Base-by-base conservation (phyloP, 2,329 filamentous ascomycete genomes). In the Graphiopsis chlorocephala region DNA sequence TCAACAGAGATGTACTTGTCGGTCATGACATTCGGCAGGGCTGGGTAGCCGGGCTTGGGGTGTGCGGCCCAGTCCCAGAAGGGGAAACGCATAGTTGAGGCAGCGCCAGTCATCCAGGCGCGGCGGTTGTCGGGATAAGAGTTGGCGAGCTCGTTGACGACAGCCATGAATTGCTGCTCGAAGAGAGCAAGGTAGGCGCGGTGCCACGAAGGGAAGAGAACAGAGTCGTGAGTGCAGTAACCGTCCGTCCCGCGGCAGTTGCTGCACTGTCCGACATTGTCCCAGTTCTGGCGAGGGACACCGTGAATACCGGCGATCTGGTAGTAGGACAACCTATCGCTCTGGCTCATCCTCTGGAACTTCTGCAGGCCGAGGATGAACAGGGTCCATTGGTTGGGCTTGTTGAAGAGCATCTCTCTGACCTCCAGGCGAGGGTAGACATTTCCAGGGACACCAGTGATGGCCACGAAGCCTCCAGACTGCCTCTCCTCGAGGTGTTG, bases 171-270 rank as follows among this genome's bases (percentile, higher is more conserved):
- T 48, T 72, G 64, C 66, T 76, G 74, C 68, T 76, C 74, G 64
- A 72, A 75, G 11, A 75, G 69, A 23, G 73, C 74, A 64, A 73
- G 69, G 65, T 74, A 76, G 53, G 68, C 64, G 48, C 74, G 73
- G 65, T 76, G 74, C 73, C 73, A 76, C 2, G 68, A 61, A 23
- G 74, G 74, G 68, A 76, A 76, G 25, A 74, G 71, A n/a, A 74
- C 64, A 4, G 72, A 74, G 47, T 72, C 67, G 70, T 76, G 74
- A n/a, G 72, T 71, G 69, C 74, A 76, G 67, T 76, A 76, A n/a
- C 74, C 74, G 52, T 72, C 68, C 38, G 70, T 66, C 52, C 68
- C 70, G n/a, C 64, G 53, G 61, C 72, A 74, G 25, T 53, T 64
- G 55, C 68, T 68, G 67, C 72, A 72, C 59, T 72, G 66, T 6